phyloP scores from a whole-genome alignment of 2,329 filamentous ascomycete genomes.

The Nemania serpens region DNA sequence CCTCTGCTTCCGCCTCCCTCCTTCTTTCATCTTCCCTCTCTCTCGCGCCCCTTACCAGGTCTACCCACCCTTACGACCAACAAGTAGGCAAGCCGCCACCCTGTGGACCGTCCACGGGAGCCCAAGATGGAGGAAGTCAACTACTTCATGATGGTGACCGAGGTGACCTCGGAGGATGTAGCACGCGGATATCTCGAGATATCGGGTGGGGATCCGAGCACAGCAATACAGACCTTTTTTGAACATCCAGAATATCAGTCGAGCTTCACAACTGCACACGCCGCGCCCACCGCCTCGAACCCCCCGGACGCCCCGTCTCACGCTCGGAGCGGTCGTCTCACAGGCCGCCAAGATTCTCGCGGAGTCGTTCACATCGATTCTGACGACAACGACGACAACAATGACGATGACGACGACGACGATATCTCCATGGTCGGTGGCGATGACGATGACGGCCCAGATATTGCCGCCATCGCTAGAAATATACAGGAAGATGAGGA shows the following conservation, averaged over 20 bases:
- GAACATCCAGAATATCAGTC: constrained; percentile 77
- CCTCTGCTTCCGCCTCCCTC: background rate
- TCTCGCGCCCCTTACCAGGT: background rate
- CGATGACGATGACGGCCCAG: constrained; percentile 46
- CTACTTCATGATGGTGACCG: constrained; percentile 82
- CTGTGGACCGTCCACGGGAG: background rate
- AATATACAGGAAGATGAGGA: constrained; percentile 78
- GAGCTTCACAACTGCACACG: constrained; percentile 47
- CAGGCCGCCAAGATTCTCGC: constrained; percentile 56
- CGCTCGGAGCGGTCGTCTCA: constrained; percentile 13
- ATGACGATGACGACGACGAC: constrained; percentile 41
- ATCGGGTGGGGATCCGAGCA: constrained; percentile 80
- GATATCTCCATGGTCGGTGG: constrained; percentile 19
- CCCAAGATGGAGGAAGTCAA: constrained; percentile 71
- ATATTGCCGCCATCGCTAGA: constrained; percentile 49
- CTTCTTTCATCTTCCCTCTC: background rate
- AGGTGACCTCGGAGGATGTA: constrained; percentile 66
- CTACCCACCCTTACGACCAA: background rate
- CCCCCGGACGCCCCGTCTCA: constrained; percentile 42
- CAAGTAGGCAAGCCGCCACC: background rate
- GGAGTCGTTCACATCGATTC: constrained; percentile 78
- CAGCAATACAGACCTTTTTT: constrained; percentile 88
- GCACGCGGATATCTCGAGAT: constrained; percentile 84
- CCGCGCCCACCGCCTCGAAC: constrained; percentile 43
- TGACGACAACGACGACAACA: constrained; percentile 40